Percentiles rank a stretch among this genome's conserved stretches.
These are phyloP conservation scores for Cyclotella baltica DNA, from an alignment of 108 stramenopile species.

Conservation along the genomic window DNA sequence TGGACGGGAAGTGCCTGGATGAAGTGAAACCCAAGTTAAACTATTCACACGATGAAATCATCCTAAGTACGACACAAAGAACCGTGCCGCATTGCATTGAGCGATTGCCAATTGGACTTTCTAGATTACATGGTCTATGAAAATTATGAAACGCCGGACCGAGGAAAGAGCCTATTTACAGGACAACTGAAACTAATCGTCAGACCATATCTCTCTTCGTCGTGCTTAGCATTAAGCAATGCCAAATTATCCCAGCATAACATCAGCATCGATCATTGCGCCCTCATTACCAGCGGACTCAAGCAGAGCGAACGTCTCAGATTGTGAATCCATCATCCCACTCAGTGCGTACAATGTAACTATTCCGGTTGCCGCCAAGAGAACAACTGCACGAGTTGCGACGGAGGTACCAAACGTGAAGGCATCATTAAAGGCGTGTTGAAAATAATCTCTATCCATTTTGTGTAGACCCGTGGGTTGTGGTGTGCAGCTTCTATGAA, in stretches of 20 bases:
- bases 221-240: too few relatives aligned
- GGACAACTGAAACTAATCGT: not conserved
- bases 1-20: too few relatives aligned
- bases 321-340: not conserved
- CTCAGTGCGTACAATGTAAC: not conserved
- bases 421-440: not conserved
- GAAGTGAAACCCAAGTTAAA: too few relatives aligned
- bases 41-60: too few relatives aligned
- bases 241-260: not conserved
- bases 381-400: not conserved
- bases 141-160: too few relatives aligned
- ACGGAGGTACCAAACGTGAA: not conserved
- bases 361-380: not conserved
- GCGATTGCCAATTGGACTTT: too few relatives aligned
- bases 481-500: not conserved
- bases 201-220: not conserved
- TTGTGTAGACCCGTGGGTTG: not conserved
- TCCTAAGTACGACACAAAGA: too few relatives aligned
- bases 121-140: too few relatives aligned
- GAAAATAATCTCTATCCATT: constrained; percentile 11
- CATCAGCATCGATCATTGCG: not conserved
- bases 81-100: too few relatives aligned
- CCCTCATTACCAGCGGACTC: not conserved
- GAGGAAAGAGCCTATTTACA: not conserved
- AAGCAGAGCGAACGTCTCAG: not conserved